Percentiles rank a stretch among this genome's conserved stretches.
Evolutionary conservation across 805 yeast species (phyloP).

Genomic region (Torulaspora maleeae): DNA sequence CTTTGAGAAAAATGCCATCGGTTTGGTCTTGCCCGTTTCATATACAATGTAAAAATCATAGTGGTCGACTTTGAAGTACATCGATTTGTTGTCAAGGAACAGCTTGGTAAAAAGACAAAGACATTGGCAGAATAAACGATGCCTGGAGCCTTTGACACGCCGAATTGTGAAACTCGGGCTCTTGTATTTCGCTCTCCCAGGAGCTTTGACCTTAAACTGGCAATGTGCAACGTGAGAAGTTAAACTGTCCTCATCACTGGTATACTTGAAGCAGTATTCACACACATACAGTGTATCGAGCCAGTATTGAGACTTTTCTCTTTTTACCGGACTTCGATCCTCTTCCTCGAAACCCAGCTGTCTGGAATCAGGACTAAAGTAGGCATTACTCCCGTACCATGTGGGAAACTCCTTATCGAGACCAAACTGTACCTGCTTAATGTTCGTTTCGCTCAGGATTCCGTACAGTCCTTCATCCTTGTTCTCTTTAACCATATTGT

Average conservation of each 20-base stretch:
- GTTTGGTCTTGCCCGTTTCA: slow-evolving; percentile 45
- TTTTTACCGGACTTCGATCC: background rate
- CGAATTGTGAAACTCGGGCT: slow-evolving; percentile 55
- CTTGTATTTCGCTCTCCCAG: slow-evolving; percentile 68
- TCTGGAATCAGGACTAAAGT: slow-evolving; percentile 50
- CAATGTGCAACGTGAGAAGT: slow-evolving; percentile 50
- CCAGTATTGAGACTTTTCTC: slow-evolving; percentile 39
- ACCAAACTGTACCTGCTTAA: slow-evolving; percentile 63
- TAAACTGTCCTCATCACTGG: slow-evolving; percentile 45
- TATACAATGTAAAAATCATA: slow-evolving; percentile 77
- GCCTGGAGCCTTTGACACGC: slow-evolving; percentile 60
- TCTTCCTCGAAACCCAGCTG: slow-evolving; percentile 40
- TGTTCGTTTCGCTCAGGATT: slow-evolving; percentile 56
- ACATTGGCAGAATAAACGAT: slow-evolving; percentile 71
- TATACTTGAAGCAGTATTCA: slow-evolving; percentile 78
- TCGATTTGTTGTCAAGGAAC: slow-evolving; percentile 84
- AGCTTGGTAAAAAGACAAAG: slow-evolving; percentile 80
- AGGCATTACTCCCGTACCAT: slow-evolving; percentile 86
- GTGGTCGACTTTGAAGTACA: slow-evolving; percentile 70
- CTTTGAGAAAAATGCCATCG: slow-evolving; percentile 91
- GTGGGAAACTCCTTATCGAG: slow-evolving; percentile 56
- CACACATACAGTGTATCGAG: slow-evolving; percentile 64
- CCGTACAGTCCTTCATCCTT: slow-evolving; percentile 49
- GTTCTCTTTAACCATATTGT: slow-evolving; percentile 24
- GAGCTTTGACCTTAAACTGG: slow-evolving; percentile 39